Conservation (phyloP, 441 rosid genomes). For the Geranium incanum region DNA sequence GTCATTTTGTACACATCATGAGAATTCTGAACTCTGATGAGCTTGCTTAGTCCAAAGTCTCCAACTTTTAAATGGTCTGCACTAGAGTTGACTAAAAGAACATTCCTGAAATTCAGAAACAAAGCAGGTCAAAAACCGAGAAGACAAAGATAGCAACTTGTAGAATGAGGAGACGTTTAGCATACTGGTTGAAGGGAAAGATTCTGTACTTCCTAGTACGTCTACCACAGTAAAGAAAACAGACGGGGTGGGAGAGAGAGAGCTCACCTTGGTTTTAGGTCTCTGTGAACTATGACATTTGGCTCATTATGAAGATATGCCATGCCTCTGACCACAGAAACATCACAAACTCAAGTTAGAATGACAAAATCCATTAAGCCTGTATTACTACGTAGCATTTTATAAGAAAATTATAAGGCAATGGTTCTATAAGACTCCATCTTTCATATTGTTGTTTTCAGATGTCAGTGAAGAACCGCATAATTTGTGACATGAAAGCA, state of each 20-base stretch:
- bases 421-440: slow-evolving; percentile 10
- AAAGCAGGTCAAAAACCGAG: slow-evolving; percentile 13
- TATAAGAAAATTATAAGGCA: slow-evolving; percentile 3
- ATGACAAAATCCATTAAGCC: slow-evolving; percentile 4
- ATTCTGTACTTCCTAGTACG: too few relatives aligned
- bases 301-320: slow-evolving; percentile 98
- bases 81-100: slow-evolving; percentile 85
- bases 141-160: background rate
- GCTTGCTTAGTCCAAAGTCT: slow-evolving; percentile 96
- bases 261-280: slow-evolving; percentile 81
- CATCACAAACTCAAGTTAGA: slow-evolving; percentile 22
- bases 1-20: slow-evolving; percentile 99
- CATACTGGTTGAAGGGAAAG: background rate
- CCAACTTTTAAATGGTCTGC: slow-evolving; percentile 98
- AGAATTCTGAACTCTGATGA: slow-evolving; percentile 89
- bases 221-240: too few relatives aligned
- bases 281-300: slow-evolving; percentile 88
- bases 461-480: background rate
- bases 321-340: slow-evolving; percentile 67
- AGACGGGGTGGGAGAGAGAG: background rate
- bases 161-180: background rate
- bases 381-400: background rate
- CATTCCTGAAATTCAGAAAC: slow-evolving; percentile 52
- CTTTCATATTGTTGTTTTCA: background rate
- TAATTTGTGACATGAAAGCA: too few relatives aligned